phyloP scores from a whole-genome alignment of 257 asterid genomes.

The Datura wrightii region DNA sequence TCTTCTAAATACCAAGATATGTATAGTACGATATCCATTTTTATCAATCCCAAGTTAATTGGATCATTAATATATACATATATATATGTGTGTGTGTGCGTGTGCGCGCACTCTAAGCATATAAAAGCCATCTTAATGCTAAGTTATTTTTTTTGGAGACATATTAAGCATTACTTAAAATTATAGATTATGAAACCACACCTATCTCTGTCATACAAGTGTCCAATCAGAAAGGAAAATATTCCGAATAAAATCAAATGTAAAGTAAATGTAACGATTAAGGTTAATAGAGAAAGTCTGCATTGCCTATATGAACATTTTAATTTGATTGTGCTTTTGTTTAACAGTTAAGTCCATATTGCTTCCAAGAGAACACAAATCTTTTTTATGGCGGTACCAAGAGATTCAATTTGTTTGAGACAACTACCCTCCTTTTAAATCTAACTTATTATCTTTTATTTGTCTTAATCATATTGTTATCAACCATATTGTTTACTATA shows the following conservation, averaged over 20 bases:
- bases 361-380: neutral
- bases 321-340: neutral
- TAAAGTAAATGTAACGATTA: neutral
- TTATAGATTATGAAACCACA: neutral
- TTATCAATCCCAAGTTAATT: neutral
- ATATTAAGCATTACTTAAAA: neutral
- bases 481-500: slow-evolving; percentile 19
- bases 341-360: neutral
- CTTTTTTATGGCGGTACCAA: neutral
- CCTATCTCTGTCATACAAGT: neutral
- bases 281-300: neutral
- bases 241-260: neutral
- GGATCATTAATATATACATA: too few species aligned
- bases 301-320: neutral
- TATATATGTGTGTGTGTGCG: too few species aligned
- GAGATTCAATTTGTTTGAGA: neutral
- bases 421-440: neutral
- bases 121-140: neutral
- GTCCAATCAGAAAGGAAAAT: neutral
- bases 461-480: slow-evolving; percentile 3
- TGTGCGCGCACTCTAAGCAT: too few species aligned
- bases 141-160: neutral
- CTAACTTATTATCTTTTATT: slow-evolving; percentile 9
- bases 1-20: neutral
- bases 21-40: neutral